phyloP scores from a whole-genome alignment of 352 stramenopile species.

The Phytophthora foliorum region DNA sequence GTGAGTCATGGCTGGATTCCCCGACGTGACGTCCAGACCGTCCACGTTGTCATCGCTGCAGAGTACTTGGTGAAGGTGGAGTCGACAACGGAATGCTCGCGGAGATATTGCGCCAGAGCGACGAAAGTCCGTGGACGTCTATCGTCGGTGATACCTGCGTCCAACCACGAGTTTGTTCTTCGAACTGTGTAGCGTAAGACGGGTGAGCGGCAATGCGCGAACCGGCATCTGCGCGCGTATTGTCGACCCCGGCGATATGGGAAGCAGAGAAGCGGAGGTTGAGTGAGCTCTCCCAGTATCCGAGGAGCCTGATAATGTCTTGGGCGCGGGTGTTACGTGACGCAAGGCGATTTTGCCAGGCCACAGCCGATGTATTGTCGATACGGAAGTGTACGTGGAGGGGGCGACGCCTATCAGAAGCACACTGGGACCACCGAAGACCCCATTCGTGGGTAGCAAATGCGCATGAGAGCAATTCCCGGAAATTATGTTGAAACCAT shows the following conservation, averaged over 20 bases:
- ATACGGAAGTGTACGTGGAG: slow-evolving; percentile 27
- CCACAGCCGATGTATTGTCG: slow-evolving; percentile 23
- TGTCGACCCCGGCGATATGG: slow-evolving; percentile 2
- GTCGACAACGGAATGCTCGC: slow-evolving; percentile 1
- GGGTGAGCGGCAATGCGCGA: not conserved
- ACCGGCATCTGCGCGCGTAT: not conserved
- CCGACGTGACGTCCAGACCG: not conserved
- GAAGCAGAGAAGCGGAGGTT: no score
- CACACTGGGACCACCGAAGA: not conserved
- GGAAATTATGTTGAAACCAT: slow-evolving; percentile 38
- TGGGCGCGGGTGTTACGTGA: slow-evolving; percentile 19
- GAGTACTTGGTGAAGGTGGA: slow-evolving; percentile 3
- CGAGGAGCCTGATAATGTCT: not conserved
- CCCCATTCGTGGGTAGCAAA: slow-evolving; percentile 13
- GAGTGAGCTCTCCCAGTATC: slow-evolving; percentile 5
- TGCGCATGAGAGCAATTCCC: slow-evolving; percentile 13
- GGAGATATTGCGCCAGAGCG: slow-evolving; percentile 5
- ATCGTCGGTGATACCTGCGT: slow-evolving; percentile 4
- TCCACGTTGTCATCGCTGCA: not conserved
- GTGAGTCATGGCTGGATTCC: not conserved
- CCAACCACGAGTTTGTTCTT: no score
- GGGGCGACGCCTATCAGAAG: not conserved
- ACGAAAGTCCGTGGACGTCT: not conserved
- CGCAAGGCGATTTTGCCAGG: no score
- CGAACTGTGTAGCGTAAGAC: no score